These are phyloP conservation scores for Colletotrichum abscissum DNA, from an alignment of 2,329 filamentous ascomycete species.

Conservation along the genomic window DNA sequence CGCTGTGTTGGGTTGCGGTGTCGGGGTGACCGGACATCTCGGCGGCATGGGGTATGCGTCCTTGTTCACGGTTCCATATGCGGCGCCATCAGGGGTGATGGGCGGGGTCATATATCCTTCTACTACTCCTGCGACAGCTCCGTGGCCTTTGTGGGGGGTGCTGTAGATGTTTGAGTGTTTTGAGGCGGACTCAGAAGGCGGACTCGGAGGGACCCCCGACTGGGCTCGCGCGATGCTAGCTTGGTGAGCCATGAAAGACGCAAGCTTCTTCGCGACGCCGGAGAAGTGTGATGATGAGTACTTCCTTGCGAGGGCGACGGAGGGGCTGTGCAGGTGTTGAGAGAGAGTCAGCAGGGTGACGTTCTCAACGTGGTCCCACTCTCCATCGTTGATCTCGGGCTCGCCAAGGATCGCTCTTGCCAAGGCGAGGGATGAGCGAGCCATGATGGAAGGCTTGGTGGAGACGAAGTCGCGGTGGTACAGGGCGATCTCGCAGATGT, in stretches of 20 bases:
- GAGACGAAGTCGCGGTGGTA: constrained; percentile 98
- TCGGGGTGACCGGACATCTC: constrained; percentile 72
- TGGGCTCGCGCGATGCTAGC: constrained; percentile 64
- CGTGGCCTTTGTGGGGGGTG: constrained; percentile 82
- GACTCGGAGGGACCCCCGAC: constrained; percentile 67
- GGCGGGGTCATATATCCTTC: constrained; percentile 87
- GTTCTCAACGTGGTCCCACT: constrained; percentile 81
- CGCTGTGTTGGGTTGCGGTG: constrained; percentile 59
- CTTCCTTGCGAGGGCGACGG: constrained; percentile 68
- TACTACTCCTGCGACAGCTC: constrained; percentile 68
- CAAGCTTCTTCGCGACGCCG: constrained; percentile 64
- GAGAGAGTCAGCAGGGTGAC: constrained; percentile 71
- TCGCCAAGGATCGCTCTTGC: constrained; percentile 87
- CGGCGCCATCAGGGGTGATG: constrained; percentile 81
- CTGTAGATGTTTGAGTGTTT: constrained; percentile 74
- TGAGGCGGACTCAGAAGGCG: constrained; percentile 62
- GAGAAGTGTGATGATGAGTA: constrained; percentile 66
- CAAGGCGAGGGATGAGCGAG: constrained; percentile 85
- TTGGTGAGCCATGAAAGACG: constrained; percentile 70
- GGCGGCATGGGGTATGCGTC: constrained; percentile 61
- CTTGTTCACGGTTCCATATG: constrained; percentile 60
- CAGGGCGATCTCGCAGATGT: constrained; percentile 93
- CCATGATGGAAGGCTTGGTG: constrained; percentile 89
- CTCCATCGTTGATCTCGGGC: constrained; percentile 78
- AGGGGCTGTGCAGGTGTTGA: constrained; percentile 69